A percentile compares a stretch with the other conserved stretches of the same genome.
phyloP scores from a whole-genome alignment of 2,329 filamentous ascomycete species.

The Cadophora luteo-olivacea region DNA sequence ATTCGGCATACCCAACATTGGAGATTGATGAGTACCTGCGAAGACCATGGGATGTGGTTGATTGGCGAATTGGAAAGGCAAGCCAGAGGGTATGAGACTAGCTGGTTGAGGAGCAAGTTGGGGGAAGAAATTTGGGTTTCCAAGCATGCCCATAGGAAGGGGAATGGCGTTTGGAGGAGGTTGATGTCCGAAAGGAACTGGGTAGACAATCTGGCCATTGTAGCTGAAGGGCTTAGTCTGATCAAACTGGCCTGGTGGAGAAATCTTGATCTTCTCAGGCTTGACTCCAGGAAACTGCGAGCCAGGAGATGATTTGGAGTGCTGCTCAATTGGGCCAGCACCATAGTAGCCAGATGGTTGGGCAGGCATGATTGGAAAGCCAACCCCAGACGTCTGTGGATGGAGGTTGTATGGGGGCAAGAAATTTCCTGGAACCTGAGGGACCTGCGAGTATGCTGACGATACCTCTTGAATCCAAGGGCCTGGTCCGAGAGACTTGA shows the following conservation, averaged over 20 bases:
- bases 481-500: constrained; percentile 11
- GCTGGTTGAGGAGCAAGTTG: constrained; percentile 22
- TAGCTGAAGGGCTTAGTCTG: constrained; percentile 44
- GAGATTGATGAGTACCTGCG: constrained; percentile 30
- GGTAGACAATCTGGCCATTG: constrained; percentile 44
- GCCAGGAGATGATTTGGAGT: constrained; percentile 8
- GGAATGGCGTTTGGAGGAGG: constrained; percentile 36
- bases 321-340: neutral
- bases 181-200: constrained; percentile 38
- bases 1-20: constrained; percentile 32
- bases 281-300: constrained; percentile 14
- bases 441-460: constrained; percentile 27
- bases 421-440: constrained; percentile 29
- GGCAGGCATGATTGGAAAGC: neutral
- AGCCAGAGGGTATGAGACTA: constrained; percentile 31
- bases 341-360: constrained; percentile 4
- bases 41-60: constrained; percentile 21
- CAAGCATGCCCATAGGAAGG: constrained; percentile 39
- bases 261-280: constrained; percentile 42
- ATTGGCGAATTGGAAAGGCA: constrained; percentile 27
- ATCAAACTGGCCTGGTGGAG: constrained; percentile 45
- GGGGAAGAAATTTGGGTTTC: constrained; percentile 36
- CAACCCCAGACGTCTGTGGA: constrained; percentile 23
- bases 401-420: constrained; percentile 30
- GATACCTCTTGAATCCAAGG: constrained; percentile 25